phyloP scores from a whole-genome alignment of 1,139 yeast species.

The Candida buenavistaensis region DNA sequence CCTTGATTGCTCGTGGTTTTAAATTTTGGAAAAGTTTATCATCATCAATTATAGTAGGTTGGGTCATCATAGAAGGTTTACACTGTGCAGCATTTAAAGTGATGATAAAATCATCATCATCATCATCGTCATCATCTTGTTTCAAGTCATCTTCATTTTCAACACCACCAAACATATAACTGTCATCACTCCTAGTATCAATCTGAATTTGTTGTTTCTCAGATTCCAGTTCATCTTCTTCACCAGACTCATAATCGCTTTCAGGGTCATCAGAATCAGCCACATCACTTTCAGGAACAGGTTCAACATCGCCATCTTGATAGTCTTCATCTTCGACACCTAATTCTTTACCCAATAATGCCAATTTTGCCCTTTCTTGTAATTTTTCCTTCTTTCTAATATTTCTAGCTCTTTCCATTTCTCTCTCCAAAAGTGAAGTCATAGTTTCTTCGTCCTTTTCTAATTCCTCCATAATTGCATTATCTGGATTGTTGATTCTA shows the following conservation, averaged over 20 bases:
- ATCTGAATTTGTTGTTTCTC: constrained; percentile 9
- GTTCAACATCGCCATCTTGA: constrained; percentile 18
- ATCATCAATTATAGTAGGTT: too few species aligned
- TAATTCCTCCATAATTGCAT: constrained; percentile 32
- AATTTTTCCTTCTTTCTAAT: constrained; percentile 52
- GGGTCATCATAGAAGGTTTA: too few species aligned
- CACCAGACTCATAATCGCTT: constrained; percentile 18
- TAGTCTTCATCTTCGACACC: constrained; percentile 16
- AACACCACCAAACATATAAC: constrained; percentile 37
- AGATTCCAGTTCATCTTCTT: constrained; percentile 19
- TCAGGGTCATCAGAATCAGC: constrained; percentile 19
- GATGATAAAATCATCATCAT: constrained; percentile 7
- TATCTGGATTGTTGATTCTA: constrained; percentile 28
- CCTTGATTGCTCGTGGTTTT: constrained; percentile 21
- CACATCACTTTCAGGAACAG: constrained; percentile 24
- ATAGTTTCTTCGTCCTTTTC: constrained; percentile 44
- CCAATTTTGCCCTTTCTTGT: constrained; percentile 37
- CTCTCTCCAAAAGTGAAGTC: constrained; percentile 61
- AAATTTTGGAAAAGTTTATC: constrained; percentile 31
- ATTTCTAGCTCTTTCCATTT: constrained; percentile 53
- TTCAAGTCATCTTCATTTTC: too few species aligned
- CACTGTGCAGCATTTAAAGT: too few species aligned
- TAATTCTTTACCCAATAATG: constrained; percentile 22
- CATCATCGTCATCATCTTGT: constrained; percentile 6
- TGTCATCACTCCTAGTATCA: constrained; percentile 27